Base-by-base conservation (phyloP, 805 yeast species). In the Kluyveromyces wickerhamii region DNA sequence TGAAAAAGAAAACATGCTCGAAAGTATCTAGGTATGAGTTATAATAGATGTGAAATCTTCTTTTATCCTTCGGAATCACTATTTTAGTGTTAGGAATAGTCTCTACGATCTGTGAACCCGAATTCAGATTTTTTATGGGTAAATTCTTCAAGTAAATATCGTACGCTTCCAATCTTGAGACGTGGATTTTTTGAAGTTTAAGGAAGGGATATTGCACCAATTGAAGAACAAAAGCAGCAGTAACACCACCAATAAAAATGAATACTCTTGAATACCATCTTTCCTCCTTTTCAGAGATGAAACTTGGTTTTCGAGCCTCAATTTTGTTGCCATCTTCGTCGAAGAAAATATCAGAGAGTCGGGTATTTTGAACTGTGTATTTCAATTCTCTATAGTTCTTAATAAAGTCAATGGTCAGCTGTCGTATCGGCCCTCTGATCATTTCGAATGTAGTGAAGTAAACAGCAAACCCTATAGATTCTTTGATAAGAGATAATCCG, bases 391-490 rank as follows among this genome's bases (percentile, higher is more conserved):
- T 57, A 45, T 64, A 67, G 24, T 65, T 55, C 14, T 65, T 59
- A 3, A 79, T 62, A 27, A 69, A 52, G 22, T 61, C 57, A 38
- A 69, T 65, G 0, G 79, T 65, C 35, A 62, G 38, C 33, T 66
- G 64, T 48, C 70, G 76, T 1, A 79, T 74, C 45, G 77, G 74
- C 21, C 85, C 83, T 57, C 83, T 86, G 19, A 87, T 72, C 14
- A 74, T 57, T 57, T 86, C 95, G 57, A 85, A 87, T 1, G 86
- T 73, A 10, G 83, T 69, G 53, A 87, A 87, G 57, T 85, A 87
- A 36, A 77, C 69, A 1, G 89, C 95, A 67, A 85, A 87, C 2
- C 94, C 92, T n/a, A 59, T 42, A 69, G 67, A 74, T 45, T 88
- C 96, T 52, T 87, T 88, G 12, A 81, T 53, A 4, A 84, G 62